Evolutionary conservation across 1,284 basidiomycete species (phyloP).

Genomic region (Cryptococcus sp.): DNA sequence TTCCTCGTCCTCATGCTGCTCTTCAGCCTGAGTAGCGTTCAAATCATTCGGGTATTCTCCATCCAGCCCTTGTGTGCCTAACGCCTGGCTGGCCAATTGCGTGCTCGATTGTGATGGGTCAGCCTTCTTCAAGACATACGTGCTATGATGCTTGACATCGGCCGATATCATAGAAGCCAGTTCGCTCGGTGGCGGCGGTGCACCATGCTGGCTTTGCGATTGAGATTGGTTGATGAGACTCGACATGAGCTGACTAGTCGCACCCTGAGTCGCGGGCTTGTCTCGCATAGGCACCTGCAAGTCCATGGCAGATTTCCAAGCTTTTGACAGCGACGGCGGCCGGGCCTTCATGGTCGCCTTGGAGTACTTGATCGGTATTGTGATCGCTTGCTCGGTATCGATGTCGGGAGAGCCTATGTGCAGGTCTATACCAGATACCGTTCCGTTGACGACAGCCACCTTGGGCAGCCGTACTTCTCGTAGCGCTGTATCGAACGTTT

Average conservation of each 20-base stretch:
- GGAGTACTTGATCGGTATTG: conserved; percentile 72
- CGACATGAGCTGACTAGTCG: conserved; percentile 31
- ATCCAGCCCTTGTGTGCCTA: conserved; percentile 31
- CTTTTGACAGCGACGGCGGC: conserved; percentile 81
- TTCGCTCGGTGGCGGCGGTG: conserved; percentile 22
- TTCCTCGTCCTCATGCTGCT: conserved; percentile 39
- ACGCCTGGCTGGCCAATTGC: conserved; percentile 13
- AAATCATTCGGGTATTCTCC: conserved; percentile 18
- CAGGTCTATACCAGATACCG: conserved; percentile 64
- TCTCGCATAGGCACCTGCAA: conserved; percentile 32
- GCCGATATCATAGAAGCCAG: conserved; percentile 49
- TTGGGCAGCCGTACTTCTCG: conserved; percentile 69
- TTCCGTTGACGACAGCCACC: conserved; percentile 68
- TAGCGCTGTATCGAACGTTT: conserved; percentile 71
- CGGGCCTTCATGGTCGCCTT: conserved; percentile 78
- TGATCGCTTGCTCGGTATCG: conserved; percentile 68
- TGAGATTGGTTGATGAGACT: conserved; percentile 32
- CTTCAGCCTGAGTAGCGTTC: conserved; percentile 21
- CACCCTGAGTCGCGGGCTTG: conserved; percentile 7
- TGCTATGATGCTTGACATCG: conserved; percentile 46
- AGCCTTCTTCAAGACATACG: conserved; percentile 42
- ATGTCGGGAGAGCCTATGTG: conserved; percentile 73
- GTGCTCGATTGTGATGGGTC: conserved; percentile 14
- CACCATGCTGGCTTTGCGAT: conserved; percentile 22
- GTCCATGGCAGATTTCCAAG: conserved; percentile 57